Base-by-base conservation (phyloP, 164 flowering plant genomes). In the Brasenia schreberi region DNA sequence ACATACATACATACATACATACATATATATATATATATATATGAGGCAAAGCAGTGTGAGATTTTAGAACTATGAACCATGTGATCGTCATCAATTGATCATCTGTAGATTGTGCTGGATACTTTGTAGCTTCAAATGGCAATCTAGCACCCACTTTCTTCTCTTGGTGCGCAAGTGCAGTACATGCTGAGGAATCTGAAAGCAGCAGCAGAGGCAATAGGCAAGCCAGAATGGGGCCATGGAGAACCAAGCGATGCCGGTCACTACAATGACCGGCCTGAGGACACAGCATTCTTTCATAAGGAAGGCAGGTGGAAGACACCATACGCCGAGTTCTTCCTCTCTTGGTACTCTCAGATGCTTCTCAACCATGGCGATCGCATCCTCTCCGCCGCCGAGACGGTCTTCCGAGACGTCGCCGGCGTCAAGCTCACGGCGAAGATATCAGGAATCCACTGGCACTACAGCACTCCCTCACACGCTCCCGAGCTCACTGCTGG, bases 401-500 rank as follows among this genome's bases (percentile, higher is more conserved):
- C 82, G 9, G 65, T 82, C 70, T 90, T 86, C 72, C 62, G 76
- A 43, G 72, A 61, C 67, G 59, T 1, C 59, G 71, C 77, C 0
- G 86, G 84, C 0, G 83, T 79, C 33, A 90, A 89, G 76, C 84
- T 90, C 69, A 90, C 98, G 0, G 96, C 85, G 3, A 93, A 93
- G 71, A 69, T 93, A 18, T 94, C 97, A 1, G 98, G 98, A 27
- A 89, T 93, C 63, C 98, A 93, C 72, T 93, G 98, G 98, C 98
- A 93, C 70, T 89, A 93, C 62, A 96, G 96, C 3, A 77, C 87
- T 16, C 78, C 95, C 6, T 90, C 98, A 7, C 98, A 93, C 65
- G 95, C 98, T 18, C 92, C 98, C 0, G 98, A 93, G 76, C 98
- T 93, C 72, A 93, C 98, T 0, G 98, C 98, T 0, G 98, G 98